Conservation (phyloP, 1,284 basidiomycete genomes). For the Papiliotrema terrestris region DNA sequence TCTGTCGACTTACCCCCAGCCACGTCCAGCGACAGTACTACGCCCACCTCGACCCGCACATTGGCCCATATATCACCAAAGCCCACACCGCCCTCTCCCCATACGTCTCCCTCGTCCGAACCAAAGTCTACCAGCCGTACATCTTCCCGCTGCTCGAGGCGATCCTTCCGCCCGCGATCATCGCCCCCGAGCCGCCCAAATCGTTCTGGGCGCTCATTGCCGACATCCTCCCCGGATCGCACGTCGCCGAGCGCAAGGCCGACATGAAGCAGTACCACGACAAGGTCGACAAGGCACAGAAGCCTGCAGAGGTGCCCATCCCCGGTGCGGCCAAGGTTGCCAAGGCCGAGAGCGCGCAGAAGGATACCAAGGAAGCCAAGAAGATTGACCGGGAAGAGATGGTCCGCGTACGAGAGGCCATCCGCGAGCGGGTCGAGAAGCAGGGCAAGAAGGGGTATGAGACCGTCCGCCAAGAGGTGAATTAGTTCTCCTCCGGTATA, state of each 20-base stretch:
- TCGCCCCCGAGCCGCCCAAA: conserved; percentile 21
- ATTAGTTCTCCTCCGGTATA: conserved; percentile 10
- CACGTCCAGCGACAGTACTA: conserved; percentile 23
- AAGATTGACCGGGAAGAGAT: conserved; percentile 17
- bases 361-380: conserved; percentile 7
- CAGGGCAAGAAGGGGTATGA: conserved; percentile 28
- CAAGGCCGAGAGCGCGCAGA: conserved; percentile 11
- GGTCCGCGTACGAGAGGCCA: conserved; percentile 12
- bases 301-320: conserved; percentile 14
- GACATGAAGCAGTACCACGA: conserved; percentile 20
- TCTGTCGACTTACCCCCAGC: conserved; percentile 1
- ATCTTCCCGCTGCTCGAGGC: conserved; percentile 29
- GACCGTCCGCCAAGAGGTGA: conserved; percentile 29
- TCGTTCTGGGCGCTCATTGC: conserved; percentile 37
- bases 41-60: conserved; percentile 28
- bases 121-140: conserved; percentile 33
- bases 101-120: conserved; percentile 10
- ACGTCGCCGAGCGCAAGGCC: conserved; percentile 20
- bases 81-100: conserved; percentile 12
- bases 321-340: conserved; percentile 16
- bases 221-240: conserved; percentile 28
- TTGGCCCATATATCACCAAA: conserved; percentile 30
- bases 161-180: conserved; percentile 24
- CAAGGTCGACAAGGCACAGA: conserved; percentile 9
- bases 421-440: conserved; percentile 31